phyloP scores from a whole-genome alignment of 2,329 filamentous ascomycete genomes.

The Sclerotinia spermophila region DNA sequence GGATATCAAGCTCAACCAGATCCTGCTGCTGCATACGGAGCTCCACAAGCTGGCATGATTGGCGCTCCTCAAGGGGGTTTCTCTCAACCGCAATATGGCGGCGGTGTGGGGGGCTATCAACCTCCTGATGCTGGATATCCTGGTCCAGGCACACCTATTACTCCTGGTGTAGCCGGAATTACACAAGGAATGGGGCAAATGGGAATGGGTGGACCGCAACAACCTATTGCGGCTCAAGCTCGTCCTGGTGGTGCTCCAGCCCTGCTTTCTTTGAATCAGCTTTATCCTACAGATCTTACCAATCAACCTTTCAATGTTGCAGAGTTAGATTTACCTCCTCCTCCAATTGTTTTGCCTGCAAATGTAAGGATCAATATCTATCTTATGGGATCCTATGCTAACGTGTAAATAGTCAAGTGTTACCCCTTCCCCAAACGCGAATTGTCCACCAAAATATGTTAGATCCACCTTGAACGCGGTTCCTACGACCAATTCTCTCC shows the following conservation, averaged over 20 bases:
- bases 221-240: constrained; percentile 43
- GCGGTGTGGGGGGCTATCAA: constrained; percentile 51
- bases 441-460: constrained; percentile 90
- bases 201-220: constrained; percentile 52
- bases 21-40: constrained; percentile 32
- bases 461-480: constrained; percentile 93
- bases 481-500: constrained; percentile 83
- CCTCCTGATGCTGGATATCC: constrained; percentile 65
- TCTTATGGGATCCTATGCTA: constrained; percentile 36
- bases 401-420: constrained; percentile 67
- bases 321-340: constrained; percentile 87
- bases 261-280: constrained; percentile 69
- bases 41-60: constrained; percentile 31
- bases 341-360: constrained; percentile 82
- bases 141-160: constrained; percentile 43
- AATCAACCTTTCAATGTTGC: constrained; percentile 91
- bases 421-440: constrained; percentile 84
- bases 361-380: constrained; percentile 64
- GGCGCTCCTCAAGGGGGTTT: constrained; percentile 39
- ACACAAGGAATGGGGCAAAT: constrained; percentile 82
- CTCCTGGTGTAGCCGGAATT: constrained; percentile 60
- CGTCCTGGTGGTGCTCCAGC: constrained; percentile 45
- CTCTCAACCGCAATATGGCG: constrained; percentile 37
- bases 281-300: constrained; percentile 87
- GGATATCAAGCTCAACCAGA: constrained; percentile 35